Evolutionary conservation across 163 green algal genomes (phyloP), one percentile per base, ranked within the genome.

Genomic region (Trebouxia gelatinosa): DNA sequence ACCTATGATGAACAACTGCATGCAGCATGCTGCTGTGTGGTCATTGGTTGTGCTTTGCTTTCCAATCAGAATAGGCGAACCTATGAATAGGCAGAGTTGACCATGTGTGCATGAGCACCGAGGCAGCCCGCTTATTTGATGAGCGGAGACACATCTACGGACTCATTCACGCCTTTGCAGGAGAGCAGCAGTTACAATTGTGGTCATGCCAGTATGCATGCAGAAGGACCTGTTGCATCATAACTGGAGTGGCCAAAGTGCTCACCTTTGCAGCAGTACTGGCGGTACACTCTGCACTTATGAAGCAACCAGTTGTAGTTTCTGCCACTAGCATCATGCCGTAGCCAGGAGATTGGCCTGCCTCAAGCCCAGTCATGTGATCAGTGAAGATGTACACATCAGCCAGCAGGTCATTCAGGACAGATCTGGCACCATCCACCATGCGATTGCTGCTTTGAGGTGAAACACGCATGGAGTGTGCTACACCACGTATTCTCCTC

Each of bases 371-470:
- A 9, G 71, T 85, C 75, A 92, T 88, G 61, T 97, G 93, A 79
- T 99, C 96, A 1, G 96, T 99, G 87, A 99, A 99, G 68, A 99
- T 96, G 86, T 95, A 98, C 54, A 99, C 96, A 75, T 99, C 96
- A 1, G 95, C 88, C 66, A 99, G 87, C 70, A 99, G 87, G 46
- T 78, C 37, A 71, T 92, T 92, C 9, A 92, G 82, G 57, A 92
- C 70, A 16, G 79, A 75, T 0, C 93, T 79, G 7, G 87, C 91
- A 16, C 91, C 92, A 77, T 96, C 93, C 65, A 92, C 88, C 82
- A 89, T 87, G 58, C 84, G 78, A 51, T 86, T 86, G 48, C 76
- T 81, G 40, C 48, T 77, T 67, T 90, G 84, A 11, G 91, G 91
- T 7, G 89, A 90, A 21, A 98, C 93, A 29, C 92, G 89, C 78